Conservation (phyloP, 208 protist species). For the Acanthamoeba lenticulata region DNA sequence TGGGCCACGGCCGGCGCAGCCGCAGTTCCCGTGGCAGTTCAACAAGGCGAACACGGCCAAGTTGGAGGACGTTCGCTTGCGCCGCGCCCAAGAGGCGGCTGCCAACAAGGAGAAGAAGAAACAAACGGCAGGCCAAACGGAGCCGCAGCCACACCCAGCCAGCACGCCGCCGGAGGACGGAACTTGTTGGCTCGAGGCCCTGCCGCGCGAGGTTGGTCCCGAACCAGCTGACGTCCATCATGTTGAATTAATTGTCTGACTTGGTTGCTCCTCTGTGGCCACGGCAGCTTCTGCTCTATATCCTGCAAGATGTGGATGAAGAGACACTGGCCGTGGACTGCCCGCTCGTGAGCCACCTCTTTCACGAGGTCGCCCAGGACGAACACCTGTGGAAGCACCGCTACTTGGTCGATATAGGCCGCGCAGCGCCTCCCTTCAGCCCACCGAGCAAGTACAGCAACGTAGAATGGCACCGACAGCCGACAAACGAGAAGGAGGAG, state of each 20-base stretch:
- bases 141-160: not conserved
- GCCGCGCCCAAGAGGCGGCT: not conserved
- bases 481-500: not conserved
- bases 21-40: not conserved
- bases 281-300: conserved; percentile 18
- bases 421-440: not conserved
- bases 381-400: conserved; percentile 20
- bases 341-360: not conserved
- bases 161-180: not conserved
- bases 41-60: not conserved
- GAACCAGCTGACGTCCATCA: no score
- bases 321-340: not conserved
- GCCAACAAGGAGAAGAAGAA: not conserved
- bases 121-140: not conserved
- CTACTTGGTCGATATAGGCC: conserved; percentile 14
- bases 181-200: not conserved
- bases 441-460: conserved; percentile 18
- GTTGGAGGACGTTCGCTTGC: not conserved
- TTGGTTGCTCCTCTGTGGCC: not conserved
- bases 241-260: not conserved
- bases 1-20: not conserved
- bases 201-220: not conserved
- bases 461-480: not conserved
- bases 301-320: conserved; percentile 16
- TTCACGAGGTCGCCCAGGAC: not conserved